Conservation (phyloP, 1,139 yeast species). For the Yamadazyma sp. region DNA sequence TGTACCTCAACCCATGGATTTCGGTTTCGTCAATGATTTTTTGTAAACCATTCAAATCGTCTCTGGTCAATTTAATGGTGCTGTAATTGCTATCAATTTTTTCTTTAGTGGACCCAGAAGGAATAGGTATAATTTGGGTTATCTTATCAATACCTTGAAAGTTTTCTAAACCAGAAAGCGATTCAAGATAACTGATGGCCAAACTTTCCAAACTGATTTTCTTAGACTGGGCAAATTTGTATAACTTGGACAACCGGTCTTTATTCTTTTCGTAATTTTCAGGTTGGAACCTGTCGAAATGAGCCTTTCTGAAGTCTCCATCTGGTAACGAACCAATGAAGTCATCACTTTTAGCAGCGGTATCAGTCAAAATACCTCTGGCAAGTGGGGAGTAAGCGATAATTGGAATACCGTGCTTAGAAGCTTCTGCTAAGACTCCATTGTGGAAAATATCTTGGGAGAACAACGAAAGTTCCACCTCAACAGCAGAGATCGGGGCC, state of each 20-base stretch:
- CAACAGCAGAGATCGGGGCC: constrained; percentile 62
- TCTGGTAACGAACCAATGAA: constrained; percentile 4
- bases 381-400: constrained; percentile 81
- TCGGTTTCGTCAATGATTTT: constrained; percentile 4
- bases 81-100: constrained; percentile 60
- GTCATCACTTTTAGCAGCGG: constrained; percentile 37
- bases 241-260: constrained; percentile 38
- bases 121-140: constrained; percentile 72
- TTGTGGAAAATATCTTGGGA: constrained; percentile 55
- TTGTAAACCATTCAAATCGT: constrained; percentile 8
- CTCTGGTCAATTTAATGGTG: constrained; percentile 5
- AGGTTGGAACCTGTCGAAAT: constrained; percentile 56
- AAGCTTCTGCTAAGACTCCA: constrained; percentile 56
- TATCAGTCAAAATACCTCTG: constrained; percentile 71
- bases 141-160: constrained; percentile 36
- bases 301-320: constrained; percentile 45
- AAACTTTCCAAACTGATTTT: constrained; percentile 61
- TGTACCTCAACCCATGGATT: constrained; percentile 7
- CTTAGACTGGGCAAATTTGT: constrained; percentile 41
- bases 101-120: constrained; percentile 62
- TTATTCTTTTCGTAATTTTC: constrained; percentile 57
- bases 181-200: constrained; percentile 68
- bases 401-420: constrained; percentile 51
- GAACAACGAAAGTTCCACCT: constrained; percentile 70
- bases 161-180: constrained; percentile 9